Conservation (phyloP, 352 stramenopile species). For the Phytophthora pluvialis region DNA sequence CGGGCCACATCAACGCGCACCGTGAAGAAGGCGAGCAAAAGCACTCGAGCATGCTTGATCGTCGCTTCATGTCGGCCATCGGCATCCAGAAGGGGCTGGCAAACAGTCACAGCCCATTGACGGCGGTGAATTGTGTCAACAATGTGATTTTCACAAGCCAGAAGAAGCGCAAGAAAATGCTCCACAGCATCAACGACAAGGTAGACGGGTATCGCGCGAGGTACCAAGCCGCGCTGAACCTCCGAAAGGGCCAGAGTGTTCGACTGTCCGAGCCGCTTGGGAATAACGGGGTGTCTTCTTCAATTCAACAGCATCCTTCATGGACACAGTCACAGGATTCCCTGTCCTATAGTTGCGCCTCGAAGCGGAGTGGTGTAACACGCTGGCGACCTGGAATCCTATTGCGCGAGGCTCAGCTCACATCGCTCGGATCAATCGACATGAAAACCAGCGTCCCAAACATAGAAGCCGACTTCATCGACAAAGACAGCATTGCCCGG, state of each 20-base stretch:
- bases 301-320: not conserved
- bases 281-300: not conserved
- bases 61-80: conserved; percentile 25
- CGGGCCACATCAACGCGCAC: conserved; percentile 41
- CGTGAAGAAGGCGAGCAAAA: conserved; percentile 38
- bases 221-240: conserved; percentile 13
- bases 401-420: conserved; percentile 1
- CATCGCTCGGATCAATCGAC: conserved; percentile 6
- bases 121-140: conserved; percentile 16
- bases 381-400: not conserved
- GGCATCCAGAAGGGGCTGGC: conserved; percentile 24
- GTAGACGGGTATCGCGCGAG: conserved; percentile 5
- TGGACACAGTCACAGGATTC: not conserved
- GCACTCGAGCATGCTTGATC: conserved; percentile 24
- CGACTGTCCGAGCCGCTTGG: not conserved
- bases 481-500: conserved; percentile 4
- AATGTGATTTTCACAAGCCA: conserved; percentile 23
- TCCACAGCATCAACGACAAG: conserved; percentile 2
- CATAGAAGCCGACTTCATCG: conserved; percentile 6
- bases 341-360: not conserved
- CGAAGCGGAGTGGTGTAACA: not conserved
- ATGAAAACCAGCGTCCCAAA: conserved; percentile 1
- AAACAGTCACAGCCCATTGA: conserved; percentile 10
- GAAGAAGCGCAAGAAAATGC: conserved; percentile 23
- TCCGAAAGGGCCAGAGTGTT: conserved; percentile 7